Base-by-base conservation (phyloP, 108 stramenopile species). In the Epipyxis sp. region DNA sequence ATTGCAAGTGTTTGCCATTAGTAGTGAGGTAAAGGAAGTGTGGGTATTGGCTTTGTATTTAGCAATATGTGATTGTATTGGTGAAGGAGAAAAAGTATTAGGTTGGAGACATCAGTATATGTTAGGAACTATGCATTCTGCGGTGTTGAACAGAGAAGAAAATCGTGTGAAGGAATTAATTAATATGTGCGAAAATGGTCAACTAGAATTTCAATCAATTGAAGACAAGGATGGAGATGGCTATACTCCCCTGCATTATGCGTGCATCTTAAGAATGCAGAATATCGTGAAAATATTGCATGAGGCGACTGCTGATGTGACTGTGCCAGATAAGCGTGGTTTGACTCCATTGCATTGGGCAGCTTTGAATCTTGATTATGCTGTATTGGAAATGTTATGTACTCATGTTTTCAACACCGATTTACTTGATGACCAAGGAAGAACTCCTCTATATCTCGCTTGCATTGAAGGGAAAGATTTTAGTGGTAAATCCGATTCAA, bases 51-150 rank as follows among this genome's bases (percentile, higher is more conserved):
- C 6, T 10, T 29, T 74, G 25, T 74, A 34, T 32, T 46, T 54
- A 42, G 3, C 46, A 10, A 54, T 74, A n/a, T 74, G 71, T 32
- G 71, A 74, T 6, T 42, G 35, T 32, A 42, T 74, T 34, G 71
- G 50, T 39, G 71, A 74, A 27, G 25, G 6, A 10, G 34, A 74
- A 13, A 37, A 42, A 6, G 71, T 74, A 42, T 29, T 74, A 32
- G 71, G 71, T 29, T 74, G 71, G 71, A 27, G 71, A 32, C 71
- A 74, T 57, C 71, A 74, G 71, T 74, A 74, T 42, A 46, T 74
- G 46, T 29, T 74, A 32, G 71, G 71, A 6, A 74, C 71, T 37
- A 39, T 74, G 71, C 71, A 74, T 39, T 46, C 71, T 3, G 71
- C 71, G 6, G 71, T 74, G 3, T 6, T 74, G 10, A 6, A 34